These are phyloP conservation scores for Trichoderma erinaceum DNA, from an alignment of 495 filamentous ascomycete genomes.

Conservation along the genomic window DNA sequence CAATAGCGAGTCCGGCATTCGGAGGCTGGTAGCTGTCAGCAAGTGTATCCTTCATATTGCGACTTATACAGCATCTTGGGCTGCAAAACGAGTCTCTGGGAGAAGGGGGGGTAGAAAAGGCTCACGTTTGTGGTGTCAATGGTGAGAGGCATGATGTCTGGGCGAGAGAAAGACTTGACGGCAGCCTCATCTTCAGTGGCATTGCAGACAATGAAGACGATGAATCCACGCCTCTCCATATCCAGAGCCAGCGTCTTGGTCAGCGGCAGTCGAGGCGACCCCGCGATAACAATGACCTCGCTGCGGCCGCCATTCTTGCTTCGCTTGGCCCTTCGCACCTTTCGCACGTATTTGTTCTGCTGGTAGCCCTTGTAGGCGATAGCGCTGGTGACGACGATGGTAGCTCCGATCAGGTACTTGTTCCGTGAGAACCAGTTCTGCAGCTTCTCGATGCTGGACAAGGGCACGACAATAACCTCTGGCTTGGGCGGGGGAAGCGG, in stretches of 20 bases:
- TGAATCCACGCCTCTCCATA: conserved; percentile 84
- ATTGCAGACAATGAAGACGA: conserved; percentile 82
- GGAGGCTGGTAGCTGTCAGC: conserved; percentile 32
- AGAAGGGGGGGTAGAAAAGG: conserved; percentile 14
- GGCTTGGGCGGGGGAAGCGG: conserved; percentile 50
- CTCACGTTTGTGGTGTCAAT: conserved; percentile 74
- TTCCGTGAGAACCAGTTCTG: conserved; percentile 61
- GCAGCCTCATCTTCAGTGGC: conserved; percentile 74
- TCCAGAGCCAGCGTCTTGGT: conserved; percentile 75
- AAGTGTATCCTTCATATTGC: not conserved
- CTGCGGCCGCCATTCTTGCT: conserved; percentile 77
- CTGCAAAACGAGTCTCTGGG: conserved; percentile 10
- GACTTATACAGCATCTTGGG: not conserved
- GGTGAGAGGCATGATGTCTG: conserved; percentile 74
- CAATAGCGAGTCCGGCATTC: conserved; percentile 54
- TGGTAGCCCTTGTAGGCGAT: conserved; percentile 59
- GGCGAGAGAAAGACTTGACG: conserved; percentile 65
- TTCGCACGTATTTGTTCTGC: conserved; percentile 51
- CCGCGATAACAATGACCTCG: conserved; percentile 87
- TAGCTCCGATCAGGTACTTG: conserved; percentile 60
- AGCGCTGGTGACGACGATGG: conserved; percentile 63
- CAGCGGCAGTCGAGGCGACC: conserved; percentile 72
- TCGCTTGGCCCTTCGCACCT: conserved; percentile 66
- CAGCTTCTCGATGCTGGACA: conserved; percentile 31
- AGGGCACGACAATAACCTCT: conserved; percentile 30